These are phyloP conservation scores for Ustilago curta DNA, from an alignment of 1,284 basidiomycete genomes.

Conservation along the genomic window DNA sequence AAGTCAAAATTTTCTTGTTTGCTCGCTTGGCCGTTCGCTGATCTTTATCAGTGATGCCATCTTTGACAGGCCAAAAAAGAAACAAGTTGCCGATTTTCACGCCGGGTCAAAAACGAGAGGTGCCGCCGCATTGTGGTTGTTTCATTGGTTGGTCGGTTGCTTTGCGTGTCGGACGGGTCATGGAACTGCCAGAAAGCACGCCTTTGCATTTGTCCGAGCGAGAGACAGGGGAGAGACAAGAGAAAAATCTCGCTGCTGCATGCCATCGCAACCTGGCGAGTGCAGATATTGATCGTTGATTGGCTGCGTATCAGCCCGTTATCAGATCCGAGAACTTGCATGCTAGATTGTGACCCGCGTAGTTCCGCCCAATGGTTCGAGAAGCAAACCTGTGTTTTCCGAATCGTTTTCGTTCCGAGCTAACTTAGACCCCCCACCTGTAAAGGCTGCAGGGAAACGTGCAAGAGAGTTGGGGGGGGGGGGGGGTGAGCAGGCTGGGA, in stretches of 20 bases:
- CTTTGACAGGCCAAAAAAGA: background rate
- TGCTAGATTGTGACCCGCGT: background rate
- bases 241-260: too few species aligned
- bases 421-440: too few species aligned
- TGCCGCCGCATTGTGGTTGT: background rate
- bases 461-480: too few species aligned
- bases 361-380: background rate
- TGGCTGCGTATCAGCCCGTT: background rate
- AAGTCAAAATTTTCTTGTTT: slow-evolving; percentile 1
- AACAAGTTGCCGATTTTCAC: slow-evolving; percentile 12
- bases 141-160: too few species aligned
- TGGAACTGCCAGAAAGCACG: background rate
- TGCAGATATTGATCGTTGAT: background rate
- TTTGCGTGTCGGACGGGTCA: background rate
- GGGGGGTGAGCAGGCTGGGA: too few species aligned
- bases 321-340: slow-evolving; percentile 10
- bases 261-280: too few species aligned
- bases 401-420: too few species aligned
- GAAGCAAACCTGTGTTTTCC: too few species aligned
- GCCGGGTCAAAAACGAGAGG: slow-evolving; percentile 1
- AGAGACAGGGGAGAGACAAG: too few species aligned
- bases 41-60: slow-evolving; percentile 17
- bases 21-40: background rate
- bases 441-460: too few species aligned
- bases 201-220: background rate